phyloP scores from a whole-genome alignment of 495 filamentous ascomycete genomes.

The Darksidea phi region DNA sequence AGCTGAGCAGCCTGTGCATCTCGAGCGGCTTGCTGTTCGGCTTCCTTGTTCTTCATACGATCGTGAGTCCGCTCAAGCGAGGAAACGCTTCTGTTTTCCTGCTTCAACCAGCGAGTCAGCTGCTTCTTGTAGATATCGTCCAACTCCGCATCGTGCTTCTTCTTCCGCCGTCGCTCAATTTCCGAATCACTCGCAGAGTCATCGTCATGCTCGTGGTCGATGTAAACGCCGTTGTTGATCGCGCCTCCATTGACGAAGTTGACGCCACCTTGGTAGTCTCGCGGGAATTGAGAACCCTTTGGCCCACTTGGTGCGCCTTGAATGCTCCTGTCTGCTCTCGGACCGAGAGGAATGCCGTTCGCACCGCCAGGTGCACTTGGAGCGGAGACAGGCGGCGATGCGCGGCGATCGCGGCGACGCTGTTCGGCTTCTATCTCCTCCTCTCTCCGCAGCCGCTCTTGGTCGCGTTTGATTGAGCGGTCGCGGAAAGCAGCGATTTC shows the following conservation, averaged over 20 bases:
- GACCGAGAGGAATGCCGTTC: slow-evolving; percentile 84
- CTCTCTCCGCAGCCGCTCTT: slow-evolving; percentile 81
- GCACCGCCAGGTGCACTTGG: slow-evolving; percentile 65
- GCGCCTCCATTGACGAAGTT: slow-evolving; percentile 82
- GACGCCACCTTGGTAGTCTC: slow-evolving; percentile 79
- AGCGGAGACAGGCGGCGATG: slow-evolving; percentile 65
- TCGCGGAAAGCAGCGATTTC: slow-evolving; percentile 95
- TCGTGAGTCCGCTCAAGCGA: slow-evolving; percentile 80
- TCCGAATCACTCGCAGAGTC: slow-evolving; percentile 86
- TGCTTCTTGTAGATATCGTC: slow-evolving; percentile 84
- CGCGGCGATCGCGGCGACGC: slow-evolving; percentile 69
- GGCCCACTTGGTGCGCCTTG: slow-evolving; percentile 81
- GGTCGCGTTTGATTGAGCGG: slow-evolving; percentile 78
- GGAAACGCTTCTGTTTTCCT: slow-evolving; percentile 77
- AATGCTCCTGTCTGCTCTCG: slow-evolving; percentile 62
- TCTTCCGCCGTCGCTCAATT: slow-evolving; percentile 66
- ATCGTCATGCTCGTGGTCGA: slow-evolving; percentile 78
- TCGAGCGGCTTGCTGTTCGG: slow-evolving; percentile 55
- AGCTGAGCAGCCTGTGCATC: slow-evolving; percentile 73
- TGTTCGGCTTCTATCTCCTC: slow-evolving; percentile 92
- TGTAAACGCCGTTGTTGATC: slow-evolving; percentile 53
- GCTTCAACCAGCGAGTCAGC: slow-evolving; percentile 84
- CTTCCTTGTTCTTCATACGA: slow-evolving; percentile 70
- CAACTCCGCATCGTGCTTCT: slow-evolving; percentile 68
- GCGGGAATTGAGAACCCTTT: slow-evolving; percentile 66